Evolutionary conservation across 2,329 filamentous ascomycete genomes (phyloP), one percentile per base, ranked within the genome.

Genomic region (Diaporthe ampelina): DNA sequence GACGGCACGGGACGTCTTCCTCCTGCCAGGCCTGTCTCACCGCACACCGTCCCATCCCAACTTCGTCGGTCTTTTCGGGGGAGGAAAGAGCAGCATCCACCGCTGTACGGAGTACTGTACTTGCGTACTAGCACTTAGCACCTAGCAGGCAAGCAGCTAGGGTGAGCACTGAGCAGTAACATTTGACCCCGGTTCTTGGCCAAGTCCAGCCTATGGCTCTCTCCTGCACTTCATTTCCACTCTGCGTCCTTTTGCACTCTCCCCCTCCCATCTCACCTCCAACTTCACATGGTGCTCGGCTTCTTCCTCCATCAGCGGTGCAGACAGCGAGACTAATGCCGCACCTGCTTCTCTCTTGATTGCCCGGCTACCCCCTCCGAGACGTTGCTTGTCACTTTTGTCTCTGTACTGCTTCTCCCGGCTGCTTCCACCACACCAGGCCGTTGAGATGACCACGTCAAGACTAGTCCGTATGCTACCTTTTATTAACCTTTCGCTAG

Each of bases 401-500:
- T 68, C 63, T 54, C 48, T 50, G 45, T 32, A 10, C 43, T 65
- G 40, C 59, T 48, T 65, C 24, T 48, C 26, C 29, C 26, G 26
- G 40, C 26, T n/a, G 59, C 59, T 48, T 65, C 40, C 19, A 48
- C 61, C 17, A 24, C 26, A 52, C 24, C 17, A 40, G 5, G 48
- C 63, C 63, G 63, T 68, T 52, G 48, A 40, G 32, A 26, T 26
- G 63, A 29, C 48, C 48, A 65, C 40, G 59, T 65, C 59, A 52
- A 54, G 63, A 40, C 48, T 68, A 68, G 63, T 40, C 32, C 24
- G n/a, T 40, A 26, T 68, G 63, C 48, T 68, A 24, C 48, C 19
- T 68, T 19, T 29, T 29, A 54, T 54, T 68, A 68, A 54, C 48
- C 63, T 54, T 68, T 68, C 48, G 48, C 48, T 68, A 68, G 63